Evolutionary conservation across 352 stramenopile genomes (phyloP).

Genomic region (Blastocystis sp.): DNA sequence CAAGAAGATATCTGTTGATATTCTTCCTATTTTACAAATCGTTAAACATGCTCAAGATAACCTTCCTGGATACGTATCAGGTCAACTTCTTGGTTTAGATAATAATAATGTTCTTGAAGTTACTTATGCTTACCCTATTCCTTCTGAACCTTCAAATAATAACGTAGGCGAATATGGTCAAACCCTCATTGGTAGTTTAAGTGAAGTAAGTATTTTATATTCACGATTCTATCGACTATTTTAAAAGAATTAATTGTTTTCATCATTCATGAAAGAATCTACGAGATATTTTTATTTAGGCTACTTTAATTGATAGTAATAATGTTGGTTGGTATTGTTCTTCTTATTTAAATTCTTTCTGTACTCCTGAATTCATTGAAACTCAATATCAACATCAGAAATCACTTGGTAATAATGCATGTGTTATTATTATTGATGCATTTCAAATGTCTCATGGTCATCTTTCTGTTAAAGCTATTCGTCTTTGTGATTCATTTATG

Average conservation of each 20-base stretch:
- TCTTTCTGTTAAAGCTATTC: slow-evolving; percentile 27
- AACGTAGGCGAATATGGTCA: no score
- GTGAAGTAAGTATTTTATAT: no score
- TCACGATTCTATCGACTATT: no score
- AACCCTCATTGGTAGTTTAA: no score
- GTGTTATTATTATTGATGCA: slow-evolving; percentile 22
- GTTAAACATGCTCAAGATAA: slow-evolving; percentile 24
- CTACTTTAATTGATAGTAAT: slow-evolving; percentile 24
- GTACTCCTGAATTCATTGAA: slow-evolving; percentile 6
- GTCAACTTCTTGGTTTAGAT: slow-evolving; percentile 15
- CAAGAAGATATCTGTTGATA: no score
- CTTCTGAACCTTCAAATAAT: no score
- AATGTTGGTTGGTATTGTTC: slow-evolving; percentile 31
- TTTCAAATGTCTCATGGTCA: slow-evolving; percentile 10
- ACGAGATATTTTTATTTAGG: no score
- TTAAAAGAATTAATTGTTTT: no score
- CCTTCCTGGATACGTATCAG: slow-evolving; percentile 4
- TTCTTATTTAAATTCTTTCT: slow-evolving; percentile 35
- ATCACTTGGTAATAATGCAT: slow-evolving; percentile 6
- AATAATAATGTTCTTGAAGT: slow-evolving; percentile 9
- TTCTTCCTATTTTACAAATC: no score
- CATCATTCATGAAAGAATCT: no score
- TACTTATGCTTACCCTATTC: slow-evolving; percentile 22
- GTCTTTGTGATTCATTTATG: slow-evolving; percentile 6
- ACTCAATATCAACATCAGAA: slow-evolving; percentile 17